Evolutionary conservation across 441 rosid species (phyloP).

Genomic region (Gossypium davidsonii): DNA sequence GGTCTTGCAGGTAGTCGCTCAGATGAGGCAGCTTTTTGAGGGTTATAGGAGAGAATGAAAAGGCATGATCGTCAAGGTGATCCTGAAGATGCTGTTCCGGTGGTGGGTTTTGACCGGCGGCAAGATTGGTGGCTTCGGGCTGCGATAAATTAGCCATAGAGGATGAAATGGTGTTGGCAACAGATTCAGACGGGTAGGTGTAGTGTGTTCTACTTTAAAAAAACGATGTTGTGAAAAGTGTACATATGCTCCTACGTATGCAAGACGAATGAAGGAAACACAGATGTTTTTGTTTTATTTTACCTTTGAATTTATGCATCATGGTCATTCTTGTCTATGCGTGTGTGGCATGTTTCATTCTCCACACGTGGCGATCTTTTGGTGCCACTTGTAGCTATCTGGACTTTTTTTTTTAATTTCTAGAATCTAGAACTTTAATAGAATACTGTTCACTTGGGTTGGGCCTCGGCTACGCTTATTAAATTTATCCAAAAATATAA

Average conservation of each 20-base stretch:
- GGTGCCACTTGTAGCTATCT: not conserved
- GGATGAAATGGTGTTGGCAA: not conserved
- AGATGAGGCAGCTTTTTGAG: conserved; percentile 40
- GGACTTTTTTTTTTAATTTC: not conserved
- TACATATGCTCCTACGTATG: not conserved
- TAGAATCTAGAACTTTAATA: not conserved
- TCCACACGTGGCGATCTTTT: not conserved
- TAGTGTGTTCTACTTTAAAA: not conserved
- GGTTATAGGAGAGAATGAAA: conserved; percentile 19
- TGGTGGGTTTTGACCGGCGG: not conserved
- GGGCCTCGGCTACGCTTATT: not conserved
- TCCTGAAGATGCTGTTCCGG: not conserved
- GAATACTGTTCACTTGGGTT: not conserved
- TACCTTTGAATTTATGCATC: not conserved
- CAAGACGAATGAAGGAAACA: not conserved
- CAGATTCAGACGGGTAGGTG: not conserved
- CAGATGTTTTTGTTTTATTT: not conserved
- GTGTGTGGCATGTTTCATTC: not conserved
- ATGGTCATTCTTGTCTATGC: not conserved
- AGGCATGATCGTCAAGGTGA: conserved; percentile 5
- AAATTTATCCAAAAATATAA: not conserved
- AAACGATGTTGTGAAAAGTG: not conserved
- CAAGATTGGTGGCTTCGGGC: not conserved
- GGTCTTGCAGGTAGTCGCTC: conserved; percentile 31
- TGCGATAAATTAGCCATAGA: conserved; percentile 1